Evolutionary conservation across 768 basidiomycete genomes (phyloP).

Genomic region (Mycena olivaceomarginata): DNA sequence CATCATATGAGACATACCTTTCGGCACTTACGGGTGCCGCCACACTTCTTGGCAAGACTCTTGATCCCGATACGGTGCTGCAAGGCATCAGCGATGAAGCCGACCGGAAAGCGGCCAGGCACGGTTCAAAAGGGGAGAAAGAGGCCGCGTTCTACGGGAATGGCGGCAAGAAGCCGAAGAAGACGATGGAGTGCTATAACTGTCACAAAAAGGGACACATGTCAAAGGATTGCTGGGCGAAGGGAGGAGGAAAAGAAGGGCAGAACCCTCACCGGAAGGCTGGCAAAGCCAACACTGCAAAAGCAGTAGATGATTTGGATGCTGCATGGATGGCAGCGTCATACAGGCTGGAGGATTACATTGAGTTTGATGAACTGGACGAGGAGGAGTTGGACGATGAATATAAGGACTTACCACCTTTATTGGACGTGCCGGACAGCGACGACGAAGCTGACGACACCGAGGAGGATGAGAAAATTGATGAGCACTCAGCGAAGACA

Average conservation of each 20-base stretch:
- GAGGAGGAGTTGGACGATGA: not conserved
- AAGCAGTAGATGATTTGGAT: not conserved
- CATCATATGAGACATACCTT: not conserved
- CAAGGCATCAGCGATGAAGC: not conserved
- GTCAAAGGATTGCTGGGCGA: not conserved
- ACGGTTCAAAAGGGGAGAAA: not conserved
- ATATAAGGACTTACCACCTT: not conserved
- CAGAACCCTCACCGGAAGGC: not conserved
- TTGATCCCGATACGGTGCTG: not conserved
- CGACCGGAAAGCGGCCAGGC: not conserved
- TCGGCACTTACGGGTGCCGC: not conserved
- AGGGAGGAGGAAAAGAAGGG: not conserved
- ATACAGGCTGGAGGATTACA: not conserved
- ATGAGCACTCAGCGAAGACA: not conserved
- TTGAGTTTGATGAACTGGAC: not conserved
- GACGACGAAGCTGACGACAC: not conserved
- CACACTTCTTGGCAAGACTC: not conserved
- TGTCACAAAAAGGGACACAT: conserved; percentile 10
- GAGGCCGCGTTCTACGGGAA: conserved; percentile 9
- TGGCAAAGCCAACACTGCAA: not conserved
- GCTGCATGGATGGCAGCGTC: not conserved
- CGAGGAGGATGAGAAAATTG: not conserved
- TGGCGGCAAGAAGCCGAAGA: not conserved
- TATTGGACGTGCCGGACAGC: not conserved
- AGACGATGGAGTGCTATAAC: not conserved